Evolutionary conservation across 1,284 basidiomycete genomes (phyloP), one percentile per base, ranked within the genome.

Genomic region (Ceratobasidium papillatum): DNA sequence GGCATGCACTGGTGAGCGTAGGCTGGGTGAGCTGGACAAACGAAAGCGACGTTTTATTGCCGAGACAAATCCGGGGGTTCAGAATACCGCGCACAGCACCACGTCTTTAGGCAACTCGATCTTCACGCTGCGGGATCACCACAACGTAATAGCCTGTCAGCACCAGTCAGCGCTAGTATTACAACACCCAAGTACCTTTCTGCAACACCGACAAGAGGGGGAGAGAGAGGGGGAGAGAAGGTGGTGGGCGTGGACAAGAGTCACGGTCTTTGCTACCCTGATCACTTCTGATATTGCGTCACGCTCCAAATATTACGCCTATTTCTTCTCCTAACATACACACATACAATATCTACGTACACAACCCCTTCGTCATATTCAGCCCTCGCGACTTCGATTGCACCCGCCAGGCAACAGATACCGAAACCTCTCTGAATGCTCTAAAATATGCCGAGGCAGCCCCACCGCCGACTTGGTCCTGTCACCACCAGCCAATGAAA

Each of bases 321-420:
- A 22, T 34, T 36, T 36, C n/a, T 22, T 11, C 25, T 11, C 22
- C 58, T n/a, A 61, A 22, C 8, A 19, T 11, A 34, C 54, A 58
- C 43, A 45, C 11, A 19, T 9, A n/a, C 19, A 12, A 17, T 47
- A 47, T 47, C 9, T 47, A 47, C 45, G 19, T 47, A 17, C 45
- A 9, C 45, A n/a, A n/a, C 19, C 45, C 19, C 7, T 3, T 56
- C 52, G n/a, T n/a, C n/a, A n/a, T n/a, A n/a, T n/a, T n/a, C n/a
- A 9, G 36, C 41, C 27, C 19, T 3, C 43, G 34, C 51, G 25
- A 43, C 78, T 74, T 19, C 81, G 78, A 51, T 78, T 77, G 78
- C 88, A 90, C 1, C 88, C 88, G 3, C 88, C 88, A 2, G 89
- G 89, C 25, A 90, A 80, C 41, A 91, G 82, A 80, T 88, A 91